Percentiles rank a stretch among this genome's conserved stretches.
phyloP scores from a whole-genome alignment of 108 stramenopile species.

The Stephanodiscus triporus region DNA sequence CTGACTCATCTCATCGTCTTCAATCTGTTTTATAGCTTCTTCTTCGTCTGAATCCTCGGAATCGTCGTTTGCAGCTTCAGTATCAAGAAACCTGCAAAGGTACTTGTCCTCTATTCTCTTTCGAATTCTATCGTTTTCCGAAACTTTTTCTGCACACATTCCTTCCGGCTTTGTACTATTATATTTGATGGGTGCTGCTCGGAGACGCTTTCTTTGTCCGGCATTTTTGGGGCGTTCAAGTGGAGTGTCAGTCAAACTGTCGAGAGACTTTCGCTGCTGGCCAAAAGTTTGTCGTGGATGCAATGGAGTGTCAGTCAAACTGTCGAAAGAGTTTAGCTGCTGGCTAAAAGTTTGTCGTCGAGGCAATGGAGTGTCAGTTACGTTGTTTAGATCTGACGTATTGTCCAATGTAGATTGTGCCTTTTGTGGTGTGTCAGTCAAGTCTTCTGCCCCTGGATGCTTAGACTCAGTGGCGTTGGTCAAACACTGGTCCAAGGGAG shows the following conservation, averaged over 20 bases:
- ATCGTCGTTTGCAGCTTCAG: constrained; percentile 69
- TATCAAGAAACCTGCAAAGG: constrained; percentile 53
- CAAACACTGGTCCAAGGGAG: constrained; percentile 2
- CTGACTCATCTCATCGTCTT: constrained; percentile 65
- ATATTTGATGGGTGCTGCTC: constrained; percentile 16
- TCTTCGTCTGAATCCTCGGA: constrained; percentile 52
- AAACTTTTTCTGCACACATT: neutral
- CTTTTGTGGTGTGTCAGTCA: constrained; percentile 38
- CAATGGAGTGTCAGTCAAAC: constrained; percentile 9
- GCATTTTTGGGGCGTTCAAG: constrained; percentile 10
- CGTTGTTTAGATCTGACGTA: constrained; percentile 5
- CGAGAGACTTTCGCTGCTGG: neutral
- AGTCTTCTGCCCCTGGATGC: constrained; percentile 8
- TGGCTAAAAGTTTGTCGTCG: neutral
- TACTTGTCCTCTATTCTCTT: constrained; percentile 37
- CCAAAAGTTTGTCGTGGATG: neutral
- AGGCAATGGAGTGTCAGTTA: constrained; percentile 18
- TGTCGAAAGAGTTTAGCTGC: neutral
- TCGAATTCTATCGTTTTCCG: constrained; percentile 33
- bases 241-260: constrained; percentile 27
- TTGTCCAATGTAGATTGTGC: neutral
- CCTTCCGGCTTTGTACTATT: constrained; percentile 20
- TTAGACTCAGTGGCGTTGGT: constrained; percentile 8
- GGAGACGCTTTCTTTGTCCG: constrained; percentile 35
- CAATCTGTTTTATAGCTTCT: constrained; percentile 53